Evolutionary conservation across 1,284 basidiomycete genomes (phyloP).

Genomic region (Vanrija humicola): DNA sequence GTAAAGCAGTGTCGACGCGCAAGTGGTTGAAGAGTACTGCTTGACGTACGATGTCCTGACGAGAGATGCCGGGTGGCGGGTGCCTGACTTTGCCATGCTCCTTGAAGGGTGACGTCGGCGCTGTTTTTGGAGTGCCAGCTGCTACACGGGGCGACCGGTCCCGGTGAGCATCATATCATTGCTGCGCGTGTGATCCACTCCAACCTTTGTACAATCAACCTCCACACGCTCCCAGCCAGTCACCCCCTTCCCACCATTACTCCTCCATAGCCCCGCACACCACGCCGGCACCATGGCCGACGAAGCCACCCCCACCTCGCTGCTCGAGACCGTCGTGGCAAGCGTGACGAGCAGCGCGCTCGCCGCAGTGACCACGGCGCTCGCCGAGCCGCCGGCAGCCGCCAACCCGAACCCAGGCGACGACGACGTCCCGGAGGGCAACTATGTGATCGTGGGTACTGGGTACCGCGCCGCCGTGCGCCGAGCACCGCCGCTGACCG

Average conservation of each 20-base stretch:
- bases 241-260: too few relatives aligned
- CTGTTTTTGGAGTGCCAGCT: too few relatives aligned
- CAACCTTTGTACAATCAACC: too few relatives aligned
- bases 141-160: too few relatives aligned
- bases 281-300: not conserved
- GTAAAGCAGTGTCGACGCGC: not conserved
- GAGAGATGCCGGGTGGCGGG: not conserved
- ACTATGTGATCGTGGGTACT: slow-evolving; percentile 19
- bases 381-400: not conserved
- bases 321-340: not conserved
- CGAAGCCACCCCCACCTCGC: not conserved
- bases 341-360: slow-evolving; percentile 9
- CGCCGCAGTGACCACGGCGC: slow-evolving; percentile 11
- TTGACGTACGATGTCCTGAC: not conserved
- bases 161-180: too few relatives aligned
- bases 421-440: slow-evolving; percentile 20
- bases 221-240: not conserved
- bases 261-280: not conserved
- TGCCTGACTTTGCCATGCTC: not conserved
- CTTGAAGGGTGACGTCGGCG: too few relatives aligned
- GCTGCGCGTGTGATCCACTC: too few relatives aligned
- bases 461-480: too few relatives aligned
- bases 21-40: not conserved
- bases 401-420: not conserved
- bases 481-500: not conserved